Evolutionary conservation across 176 grass and related monocot genomes (phyloP), one percentile per base, ranked within the genome.

Genomic region (Stipa capillata): DNA sequence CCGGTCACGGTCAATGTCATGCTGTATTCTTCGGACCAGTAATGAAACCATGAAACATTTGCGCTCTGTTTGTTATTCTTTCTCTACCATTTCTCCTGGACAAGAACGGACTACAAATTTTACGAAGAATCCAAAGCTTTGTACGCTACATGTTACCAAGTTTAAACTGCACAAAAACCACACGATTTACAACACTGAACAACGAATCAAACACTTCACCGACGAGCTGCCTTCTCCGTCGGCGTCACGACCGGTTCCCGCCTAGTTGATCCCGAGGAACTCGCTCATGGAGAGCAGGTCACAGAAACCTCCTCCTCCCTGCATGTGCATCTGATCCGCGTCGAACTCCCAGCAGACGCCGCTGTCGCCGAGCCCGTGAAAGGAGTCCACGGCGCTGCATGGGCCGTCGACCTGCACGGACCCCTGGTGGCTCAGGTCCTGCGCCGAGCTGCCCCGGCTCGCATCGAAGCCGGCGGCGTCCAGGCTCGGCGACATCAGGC

Each of bases 181-280:
- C 66, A 70, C 58, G 51, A 76, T 77, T 89, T 89, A 81, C 87
- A 81, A 0, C 48, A 33, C 17, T 35, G 27, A 69, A 54, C 54
- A 32, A 70, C 49, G 18, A 34, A 80, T 12, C 50, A 24, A 64
- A 36, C 15, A 11, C 23, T 70, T 48, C 8, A n/a, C 29, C 28
- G 9, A 42, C 12, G 86, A 78, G 72, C 80, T 10, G 65, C 63
- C 35, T 20, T 23, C 36, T 34, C 63, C 65, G 65, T 36, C 23
- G 39, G 29, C 31, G 12, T 57, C 41, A 32, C 5, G 54, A 9
- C 55, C 14, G 40, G 36, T 20, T 41, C 36, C n/a, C 32, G 51
- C 65, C 70, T 85, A 89, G 83, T 89, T 89, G 77, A 85, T 85
- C 31, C 82, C 88, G 70, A 88, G 61, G 79, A 86, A 84, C 12